Evolutionary conservation across 306 rosid species (phyloP), one percentile per base, ranked within the genome.

Genomic region (Luffa aegyptiaca): DNA sequence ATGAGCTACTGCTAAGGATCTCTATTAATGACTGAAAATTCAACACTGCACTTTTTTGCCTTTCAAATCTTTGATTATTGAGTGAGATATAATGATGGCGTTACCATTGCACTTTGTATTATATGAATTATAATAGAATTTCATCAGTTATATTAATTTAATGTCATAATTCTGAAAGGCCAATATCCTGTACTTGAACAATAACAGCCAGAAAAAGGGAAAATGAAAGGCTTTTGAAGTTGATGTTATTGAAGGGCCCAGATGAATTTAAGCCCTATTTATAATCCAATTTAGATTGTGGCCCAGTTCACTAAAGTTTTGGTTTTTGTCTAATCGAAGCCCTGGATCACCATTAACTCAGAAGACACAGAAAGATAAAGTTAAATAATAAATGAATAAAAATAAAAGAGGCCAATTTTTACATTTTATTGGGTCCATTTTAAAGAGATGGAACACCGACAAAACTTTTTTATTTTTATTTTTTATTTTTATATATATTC

Each of bases 231-330:
- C 10, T 66, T 66, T 16, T 69, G 14, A 63, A 63, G 70, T 63
- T 63, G 70, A 63, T 33, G 44, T 63, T 8, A 63, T 52, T 63
- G 41, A 70, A 44, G 76, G 76, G 58, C 77, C 77, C 77, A 26
- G 1, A 12, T 71, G 10, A 41, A 44, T 3, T 70, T 70, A 42
- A 70, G 76, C 31, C 76, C 76, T 70, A 70, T 69, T 69, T 44
- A 69, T 41, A 42, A 70, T n/a, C 41, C 39, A 44, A 45, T 41
- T 39, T 31, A 31, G 64, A 75, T 1, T 5, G 17, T 56, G 80
- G 52, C 69, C 69, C 79, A 76, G 8, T 36, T 52, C 46, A 18
- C 10, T 55, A 5, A 39, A 76, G 69, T 76, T 76, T 36, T 36
- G 66, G 49, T 51, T 51, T 14, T 76, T 76, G 79, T 76, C 66